Conservation (phyloP, 305 asterid species). For the Fraxinus sp. region DNA sequence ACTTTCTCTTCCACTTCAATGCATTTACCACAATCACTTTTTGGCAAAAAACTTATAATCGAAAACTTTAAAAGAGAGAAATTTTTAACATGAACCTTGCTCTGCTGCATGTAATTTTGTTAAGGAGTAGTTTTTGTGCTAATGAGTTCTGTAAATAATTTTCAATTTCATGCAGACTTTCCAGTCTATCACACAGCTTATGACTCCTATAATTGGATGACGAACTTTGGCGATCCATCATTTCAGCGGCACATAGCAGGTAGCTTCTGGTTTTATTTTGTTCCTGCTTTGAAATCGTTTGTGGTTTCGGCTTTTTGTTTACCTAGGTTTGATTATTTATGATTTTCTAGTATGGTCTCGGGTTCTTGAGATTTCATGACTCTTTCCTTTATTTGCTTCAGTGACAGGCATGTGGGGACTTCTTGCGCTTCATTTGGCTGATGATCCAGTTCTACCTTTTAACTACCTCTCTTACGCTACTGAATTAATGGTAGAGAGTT, state of each 20-base stretch:
- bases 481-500: slow-evolving; percentile 59
- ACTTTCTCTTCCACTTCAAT: slow-evolving; percentile 20
- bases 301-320: neutral
- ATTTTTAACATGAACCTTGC: neutral
- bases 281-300: neutral
- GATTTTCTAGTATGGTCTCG: neutral
- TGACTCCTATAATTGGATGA: slow-evolving; percentile 92
- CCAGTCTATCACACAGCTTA: slow-evolving; percentile 97
- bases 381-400: slow-evolving; percentile 31
- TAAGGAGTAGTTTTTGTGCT: slow-evolving; percentile 14
- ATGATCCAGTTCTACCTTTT: slow-evolving; percentile 77
- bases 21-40: slow-evolving; percentile 5
- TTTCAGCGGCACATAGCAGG: slow-evolving; percentile 88
- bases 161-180: slow-evolving; percentile 57
- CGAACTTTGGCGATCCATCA: slow-evolving; percentile 71
- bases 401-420: slow-evolving; percentile 92
- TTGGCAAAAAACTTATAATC: slow-evolving; percentile 2
- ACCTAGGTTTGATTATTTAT: neutral
- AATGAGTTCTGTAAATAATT: slow-evolving; percentile 13
- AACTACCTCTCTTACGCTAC: slow-evolving; percentile 72
- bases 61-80: neutral
- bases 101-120: neutral
- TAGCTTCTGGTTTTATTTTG: slow-evolving; percentile 23
- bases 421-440: slow-evolving; percentile 77
- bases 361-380: neutral